These are phyloP conservation scores for Pterocarpus santalinus DNA, from an alignment of 306 rosid species.

Conservation along the genomic window DNA sequence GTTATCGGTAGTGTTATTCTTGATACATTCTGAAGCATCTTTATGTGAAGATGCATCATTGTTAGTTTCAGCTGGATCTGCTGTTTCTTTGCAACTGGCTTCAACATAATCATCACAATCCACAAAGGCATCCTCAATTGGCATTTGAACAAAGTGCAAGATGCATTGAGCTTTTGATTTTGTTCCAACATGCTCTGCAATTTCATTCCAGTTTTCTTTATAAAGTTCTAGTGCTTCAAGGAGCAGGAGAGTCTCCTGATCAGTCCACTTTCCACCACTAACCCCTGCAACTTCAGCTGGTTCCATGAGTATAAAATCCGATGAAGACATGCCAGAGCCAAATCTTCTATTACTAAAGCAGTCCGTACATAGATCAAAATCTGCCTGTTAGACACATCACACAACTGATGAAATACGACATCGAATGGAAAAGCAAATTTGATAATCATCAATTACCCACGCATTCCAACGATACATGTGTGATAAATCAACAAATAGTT, in stretches of 20 bases:
- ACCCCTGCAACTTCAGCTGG: conserved; percentile 89
- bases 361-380: conserved; percentile 88
- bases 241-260: conserved; percentile 97
- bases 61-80: conserved; percentile 58
- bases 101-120: conserved; percentile 62
- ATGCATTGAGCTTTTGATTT: conserved; percentile 95
- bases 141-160: conserved; percentile 96
- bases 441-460: conserved; percentile 13
- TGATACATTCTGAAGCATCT: conserved; percentile 60
- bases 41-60: conserved; percentile 58
- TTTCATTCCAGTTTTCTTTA: conserved; percentile 95
- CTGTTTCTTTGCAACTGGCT: conserved; percentile 64
- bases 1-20: conserved; percentile 52
- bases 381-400: conserved; percentile 80
- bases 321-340: conserved; percentile 87
- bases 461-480: conserved; percentile 19
- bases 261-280: conserved; percentile 96
- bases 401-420: conserved; percentile 49
- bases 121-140: conserved; percentile 84
- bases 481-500: conserved; percentile 25
- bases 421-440: conserved; percentile 19
- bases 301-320: conserved; percentile 96
- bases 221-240: conserved; percentile 95
- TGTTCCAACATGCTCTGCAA: conserved; percentile 96
- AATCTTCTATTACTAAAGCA: conserved; percentile 88